These are phyloP conservation scores for Amanita pallidorosea DNA, from an alignment of 768 basidiomycete species.

Conservation along the genomic window DNA sequence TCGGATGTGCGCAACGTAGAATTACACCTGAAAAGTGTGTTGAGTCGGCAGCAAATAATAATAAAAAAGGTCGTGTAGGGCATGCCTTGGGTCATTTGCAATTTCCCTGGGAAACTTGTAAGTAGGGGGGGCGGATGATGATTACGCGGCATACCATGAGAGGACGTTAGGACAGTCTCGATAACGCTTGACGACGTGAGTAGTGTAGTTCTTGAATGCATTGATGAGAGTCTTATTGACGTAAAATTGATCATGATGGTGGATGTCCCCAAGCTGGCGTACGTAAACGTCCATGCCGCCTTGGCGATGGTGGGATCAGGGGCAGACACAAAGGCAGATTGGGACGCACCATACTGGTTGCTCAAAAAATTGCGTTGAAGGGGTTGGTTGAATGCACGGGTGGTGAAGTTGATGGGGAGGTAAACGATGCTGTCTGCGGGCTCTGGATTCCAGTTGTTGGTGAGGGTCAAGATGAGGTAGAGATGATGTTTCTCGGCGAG, in stretches of 20 bases:
- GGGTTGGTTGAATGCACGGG: slow-evolving; percentile 16
- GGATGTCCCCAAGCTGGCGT: slow-evolving; percentile 30
- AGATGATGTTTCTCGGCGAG: slow-evolving; percentile 45
- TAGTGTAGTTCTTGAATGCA: slow-evolving; percentile 48
- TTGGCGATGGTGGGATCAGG: slow-evolving; percentile 12
- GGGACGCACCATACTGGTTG: slow-evolving; percentile 46
- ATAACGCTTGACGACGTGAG: slow-evolving; percentile 45
- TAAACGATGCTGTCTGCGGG: slow-evolving; percentile 17
- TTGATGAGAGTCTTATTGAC: slow-evolving; percentile 34
- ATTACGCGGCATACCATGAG: slow-evolving; percentile 26
- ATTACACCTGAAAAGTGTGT: slow-evolving; percentile 35
- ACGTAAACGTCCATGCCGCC: slow-evolving; percentile 64
- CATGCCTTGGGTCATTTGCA: slow-evolving; percentile 55
- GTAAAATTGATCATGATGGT: slow-evolving; percentile 51
- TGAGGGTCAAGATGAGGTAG: slow-evolving; percentile 43
- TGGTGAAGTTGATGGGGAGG: slow-evolving; percentile 9
- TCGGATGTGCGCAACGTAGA: slow-evolving; percentile 35
- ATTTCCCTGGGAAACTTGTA: slow-evolving; percentile 35
- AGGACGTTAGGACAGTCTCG: slow-evolving; percentile 41
- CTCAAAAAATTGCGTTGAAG: slow-evolving; percentile 44
- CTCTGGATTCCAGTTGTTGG: slow-evolving; percentile 50
- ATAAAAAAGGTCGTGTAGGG: background rate
- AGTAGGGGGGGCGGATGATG: background rate
- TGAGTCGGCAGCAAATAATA: slow-evolving; percentile 3
- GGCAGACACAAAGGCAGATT: background rate